Evolutionary conservation across 2,329 filamentous ascomycete species (phyloP).

Genomic region (Exophiala aquamarina): DNA sequence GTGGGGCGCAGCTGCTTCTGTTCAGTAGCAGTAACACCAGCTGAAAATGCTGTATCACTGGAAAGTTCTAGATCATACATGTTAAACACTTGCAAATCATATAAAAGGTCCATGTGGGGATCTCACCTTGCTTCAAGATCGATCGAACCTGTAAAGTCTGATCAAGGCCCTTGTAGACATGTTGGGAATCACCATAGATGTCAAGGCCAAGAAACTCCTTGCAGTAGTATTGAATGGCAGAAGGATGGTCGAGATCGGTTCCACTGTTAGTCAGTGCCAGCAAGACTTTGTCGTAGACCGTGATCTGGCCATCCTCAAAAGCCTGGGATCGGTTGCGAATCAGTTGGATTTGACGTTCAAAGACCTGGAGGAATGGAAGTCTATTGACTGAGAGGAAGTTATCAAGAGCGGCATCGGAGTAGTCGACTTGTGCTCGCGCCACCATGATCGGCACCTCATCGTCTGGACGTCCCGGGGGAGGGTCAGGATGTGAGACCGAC

Average conservation of each 20-base stretch:
- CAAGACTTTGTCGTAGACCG: constrained; percentile 42
- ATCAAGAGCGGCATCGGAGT: too few relatives aligned
- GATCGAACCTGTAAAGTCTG: constrained; percentile 16
- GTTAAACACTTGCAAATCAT: too few relatives aligned
- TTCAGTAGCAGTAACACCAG: too few relatives aligned
- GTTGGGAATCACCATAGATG: constrained; percentile 17
- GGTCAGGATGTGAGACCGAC: too few relatives aligned
- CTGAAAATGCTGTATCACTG: too few relatives aligned
- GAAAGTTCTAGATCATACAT: too few relatives aligned
- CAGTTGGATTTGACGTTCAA: constrained; percentile 37
- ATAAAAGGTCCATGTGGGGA: too few relatives aligned
- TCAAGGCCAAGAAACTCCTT: constrained; percentile 39
- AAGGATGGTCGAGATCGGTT: constrained; percentile 31
- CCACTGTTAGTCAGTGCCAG: constrained; percentile 36
- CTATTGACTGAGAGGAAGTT: too few relatives aligned
- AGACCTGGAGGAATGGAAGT: constrained; percentile 10
- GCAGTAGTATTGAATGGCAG: constrained; percentile 39
- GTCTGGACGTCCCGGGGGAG: too few relatives aligned
- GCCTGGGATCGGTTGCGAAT: constrained; percentile 37
- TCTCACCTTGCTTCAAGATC: constrained; percentile 10
- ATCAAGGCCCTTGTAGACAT: constrained; percentile 30
- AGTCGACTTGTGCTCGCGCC: too few relatives aligned
- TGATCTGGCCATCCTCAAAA: constrained; percentile 38
- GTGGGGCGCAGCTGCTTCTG: too few relatives aligned
- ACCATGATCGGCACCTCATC: too few relatives aligned